Base-by-base conservation (phyloP, 768 basidiomycete species). In the Boletus reticulatus region DNA sequence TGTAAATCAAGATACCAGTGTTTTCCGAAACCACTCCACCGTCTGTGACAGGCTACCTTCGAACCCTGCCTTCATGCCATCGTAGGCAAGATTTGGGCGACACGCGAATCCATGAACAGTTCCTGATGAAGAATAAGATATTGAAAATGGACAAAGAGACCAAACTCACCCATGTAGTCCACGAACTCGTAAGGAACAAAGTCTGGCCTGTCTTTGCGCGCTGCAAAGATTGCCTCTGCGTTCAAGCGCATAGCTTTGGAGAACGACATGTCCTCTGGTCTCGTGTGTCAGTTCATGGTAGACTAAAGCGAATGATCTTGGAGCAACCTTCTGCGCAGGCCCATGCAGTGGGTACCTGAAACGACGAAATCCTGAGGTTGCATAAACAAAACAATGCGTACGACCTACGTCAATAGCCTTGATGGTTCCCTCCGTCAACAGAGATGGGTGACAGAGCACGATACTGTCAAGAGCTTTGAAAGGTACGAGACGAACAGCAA, bases 21-120 rank as follows among this genome's bases (percentile, higher is more conserved):
- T 77, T 56, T 74, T 77, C 52, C 71, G 55, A 55, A 80, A 75
- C 76, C 76, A 81, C 16, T 63, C 67, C 9, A 74, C 66, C 1
- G 72, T 71, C 52, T 79, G 75, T n/a, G 73, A 67, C 41, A 79
- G 67, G 11, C 77, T 72, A 16, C 73, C 69, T 49, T 82, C 75
- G 55, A 74, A 83, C 4, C 70, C 78, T 43, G 72, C 73, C 57
- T 75, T 75, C 46, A 80, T 72, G 29, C 76, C 76, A 2, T 75
- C 72, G 13, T 75, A 68, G 7, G 56, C 61, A 36, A 80, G 66
- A 53, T 79, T 76, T 4, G 80, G 80, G 14, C 80, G 73, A 29
- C 71, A 68, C 4, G 79, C 79, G 24, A 83, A 83, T 24, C 82
- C 78, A 51, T 80, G 81, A 2, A 60, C 59, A 16, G 76, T 82